Evolutionary conservation across 164 flowering plant genomes (phyloP).

Genomic region (Buxus sempervirens): DNA sequence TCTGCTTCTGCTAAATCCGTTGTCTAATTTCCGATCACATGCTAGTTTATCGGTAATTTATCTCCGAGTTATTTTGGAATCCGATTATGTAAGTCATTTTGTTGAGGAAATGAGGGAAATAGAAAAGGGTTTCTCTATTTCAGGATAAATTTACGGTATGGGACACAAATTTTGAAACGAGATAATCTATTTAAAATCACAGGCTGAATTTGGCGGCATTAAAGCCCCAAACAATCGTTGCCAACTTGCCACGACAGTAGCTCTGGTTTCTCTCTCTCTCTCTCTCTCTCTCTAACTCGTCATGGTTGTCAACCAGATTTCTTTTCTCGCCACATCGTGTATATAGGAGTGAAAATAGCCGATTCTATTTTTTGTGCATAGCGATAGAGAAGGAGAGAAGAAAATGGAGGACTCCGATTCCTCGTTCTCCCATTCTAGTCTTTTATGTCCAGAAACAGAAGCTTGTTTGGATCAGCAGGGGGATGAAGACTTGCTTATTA

Average conservation of each 20-base stretch:
- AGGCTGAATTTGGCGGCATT: conserved; percentile 39
- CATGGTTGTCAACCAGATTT: no score
- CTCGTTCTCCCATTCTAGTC: conserved; percentile 32
- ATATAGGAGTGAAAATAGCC: background rate
- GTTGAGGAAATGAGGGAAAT: no score
- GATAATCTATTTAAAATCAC: conserved; percentile 7
- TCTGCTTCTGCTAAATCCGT: no score
- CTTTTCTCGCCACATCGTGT: no score
- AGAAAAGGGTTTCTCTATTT: no score
- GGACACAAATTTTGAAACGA: no score
- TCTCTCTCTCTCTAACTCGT: no score
- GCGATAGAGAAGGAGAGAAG: background rate
- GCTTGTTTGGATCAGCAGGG: conserved; percentile 26
- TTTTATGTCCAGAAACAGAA: conserved; percentile 50
- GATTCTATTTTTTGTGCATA: background rate
- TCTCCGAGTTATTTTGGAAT: no score
- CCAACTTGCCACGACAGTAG: background rate
- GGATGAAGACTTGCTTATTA: conserved; percentile 8
- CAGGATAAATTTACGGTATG: no score
- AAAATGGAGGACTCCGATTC: conserved; percentile 25
- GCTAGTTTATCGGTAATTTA: no score
- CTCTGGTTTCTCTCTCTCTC: background rate
- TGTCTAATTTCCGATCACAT: no score
- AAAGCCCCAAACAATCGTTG: conserved; percentile 25
- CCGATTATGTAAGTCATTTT: no score